Percentiles rank a stretch among this genome's conserved stretches.
phyloP scores from a whole-genome alignment of 2,329 filamentous ascomycete species.

The Fusarium piperis region DNA sequence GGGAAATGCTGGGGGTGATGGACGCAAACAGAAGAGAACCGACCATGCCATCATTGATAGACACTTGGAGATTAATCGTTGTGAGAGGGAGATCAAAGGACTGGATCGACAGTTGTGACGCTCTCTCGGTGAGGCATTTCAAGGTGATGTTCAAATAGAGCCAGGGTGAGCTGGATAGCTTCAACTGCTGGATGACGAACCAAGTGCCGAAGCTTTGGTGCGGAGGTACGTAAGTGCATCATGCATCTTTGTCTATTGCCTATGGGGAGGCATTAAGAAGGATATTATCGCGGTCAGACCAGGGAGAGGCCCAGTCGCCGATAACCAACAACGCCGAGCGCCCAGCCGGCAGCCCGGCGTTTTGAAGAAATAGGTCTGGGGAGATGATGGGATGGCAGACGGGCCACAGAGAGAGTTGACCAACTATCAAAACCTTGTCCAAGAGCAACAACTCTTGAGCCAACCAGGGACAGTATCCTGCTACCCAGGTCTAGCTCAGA shows the following conservation, averaged over 20 bases:
- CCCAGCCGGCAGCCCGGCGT: slow-evolving; percentile 14
- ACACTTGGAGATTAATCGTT: not conserved
- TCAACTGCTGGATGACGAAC: slow-evolving; percentile 4
- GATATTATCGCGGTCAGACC: not conserved
- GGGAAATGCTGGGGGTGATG: slow-evolving; percentile 9
- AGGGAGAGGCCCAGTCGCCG: not conserved
- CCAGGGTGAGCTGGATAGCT: slow-evolving; percentile 15
- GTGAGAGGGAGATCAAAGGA: slow-evolving; percentile 32
- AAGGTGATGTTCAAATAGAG: slow-evolving; percentile 12
- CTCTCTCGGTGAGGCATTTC: slow-evolving; percentile 32
- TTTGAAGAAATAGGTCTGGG: slow-evolving; percentile 1
- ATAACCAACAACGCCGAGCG: not conserved
- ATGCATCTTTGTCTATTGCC: not conserved
- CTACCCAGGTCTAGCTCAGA: slow-evolving; percentile 14
- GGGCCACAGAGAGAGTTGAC: slow-evolving; percentile 8
- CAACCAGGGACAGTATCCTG: slow-evolving; percentile 3
- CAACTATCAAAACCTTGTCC: not conserved
- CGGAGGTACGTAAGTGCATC: not conserved
- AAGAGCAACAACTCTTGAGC: not conserved
- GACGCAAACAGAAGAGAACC: not conserved
- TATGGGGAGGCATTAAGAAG: slow-evolving; percentile 2
- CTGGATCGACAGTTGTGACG: slow-evolving; percentile 24
- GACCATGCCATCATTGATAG: not conserved
- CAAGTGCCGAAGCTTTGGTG: slow-evolving; percentile 11
- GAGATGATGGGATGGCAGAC: slow-evolving; percentile 8